Evolutionary conservation across 345 rosid genomes (phyloP).

Genomic region (Anastatica hierochuntica): DNA sequence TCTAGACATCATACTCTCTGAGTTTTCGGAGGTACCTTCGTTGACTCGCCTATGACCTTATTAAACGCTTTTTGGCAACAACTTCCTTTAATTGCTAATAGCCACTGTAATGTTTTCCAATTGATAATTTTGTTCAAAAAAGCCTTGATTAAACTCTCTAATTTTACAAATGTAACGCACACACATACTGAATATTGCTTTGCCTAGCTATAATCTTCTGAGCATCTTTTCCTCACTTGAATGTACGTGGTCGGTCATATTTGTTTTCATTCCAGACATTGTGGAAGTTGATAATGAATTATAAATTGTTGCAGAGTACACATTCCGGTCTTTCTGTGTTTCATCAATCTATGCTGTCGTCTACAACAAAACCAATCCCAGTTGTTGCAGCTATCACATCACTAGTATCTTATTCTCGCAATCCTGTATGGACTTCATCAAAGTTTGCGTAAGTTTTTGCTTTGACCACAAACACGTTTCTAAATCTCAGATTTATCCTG

Average conservation of each 20-base stretch:
- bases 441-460: background rate
- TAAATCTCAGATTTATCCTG: slow-evolving; percentile 13
- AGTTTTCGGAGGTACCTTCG: slow-evolving; percentile 46
- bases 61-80: slow-evolving; percentile 5
- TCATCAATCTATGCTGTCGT: slow-evolving; percentile 72
- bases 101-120: background rate
- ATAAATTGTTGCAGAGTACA: slow-evolving; percentile 44
- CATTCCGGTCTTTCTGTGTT: slow-evolving; percentile 44
- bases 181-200: background rate
- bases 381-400: slow-evolving; percentile 69
- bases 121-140: background rate
- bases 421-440: slow-evolving; percentile 45
- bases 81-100: background rate
- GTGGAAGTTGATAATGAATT: slow-evolving; percentile 16
- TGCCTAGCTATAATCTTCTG: background rate
- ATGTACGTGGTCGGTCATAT: slow-evolving; percentile 4
- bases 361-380: slow-evolving; percentile 58
- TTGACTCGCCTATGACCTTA: background rate
- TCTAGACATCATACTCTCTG: slow-evolving; percentile 46
- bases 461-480: slow-evolving; percentile 6
- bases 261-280: background rate
- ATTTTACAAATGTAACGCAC: background rate
- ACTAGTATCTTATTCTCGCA: slow-evolving; percentile 54
- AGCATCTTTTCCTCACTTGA: background rate
- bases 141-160: background rate